A percentile compares a stretch with the other conserved stretches of the same genome.
Conservation (phyloP, 305 asterid species). For the Ajuga reptans region DNA sequence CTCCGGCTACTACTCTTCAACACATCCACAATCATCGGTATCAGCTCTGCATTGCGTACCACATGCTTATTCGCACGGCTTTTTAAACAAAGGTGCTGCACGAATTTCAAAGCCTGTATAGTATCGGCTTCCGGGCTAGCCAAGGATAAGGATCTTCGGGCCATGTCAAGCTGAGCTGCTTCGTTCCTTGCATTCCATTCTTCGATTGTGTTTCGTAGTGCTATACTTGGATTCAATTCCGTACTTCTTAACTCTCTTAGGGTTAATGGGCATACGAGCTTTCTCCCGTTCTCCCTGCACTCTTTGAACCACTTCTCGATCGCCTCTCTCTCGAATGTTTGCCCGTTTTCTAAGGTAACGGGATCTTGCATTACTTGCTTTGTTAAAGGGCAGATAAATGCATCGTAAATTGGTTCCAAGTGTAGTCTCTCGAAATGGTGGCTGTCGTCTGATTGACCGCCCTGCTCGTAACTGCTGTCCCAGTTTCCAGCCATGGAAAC, state of each 20-base stretch:
- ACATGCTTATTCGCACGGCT: conserved; percentile 54
- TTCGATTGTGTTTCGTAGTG: conserved; percentile 73
- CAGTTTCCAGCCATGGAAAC: conserved; percentile 66
- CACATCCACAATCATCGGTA: conserved; percentile 71
- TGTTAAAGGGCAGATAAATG: conserved; percentile 81
- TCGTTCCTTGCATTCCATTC: conserved; percentile 97
- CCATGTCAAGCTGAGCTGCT: conserved; percentile 88
- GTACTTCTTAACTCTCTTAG: conserved; percentile 60
- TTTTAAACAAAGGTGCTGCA: conserved; percentile 57
- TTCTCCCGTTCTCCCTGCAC: conserved; percentile 59
- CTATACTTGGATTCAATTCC: conserved; percentile 82
- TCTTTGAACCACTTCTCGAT: conserved; percentile 84
- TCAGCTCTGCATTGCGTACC: conserved; percentile 61
- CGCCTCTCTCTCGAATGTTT: conserved; percentile 82
- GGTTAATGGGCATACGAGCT: conserved; percentile 68
- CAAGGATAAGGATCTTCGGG: conserved; percentile 49
- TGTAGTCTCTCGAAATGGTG: conserved; percentile 64
- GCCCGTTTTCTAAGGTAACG: conserved; percentile 79
- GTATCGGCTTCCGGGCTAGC: conserved; percentile 58
- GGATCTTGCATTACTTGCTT: conserved; percentile 93
- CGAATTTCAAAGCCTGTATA: conserved; percentile 55
- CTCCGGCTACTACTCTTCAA: conserved; percentile 61
- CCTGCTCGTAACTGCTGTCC: conserved; percentile 55
- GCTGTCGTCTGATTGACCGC: conserved; percentile 73
- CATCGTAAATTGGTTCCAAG: conserved; percentile 75